A percentile compares a stretch with the other conserved stretches of the same genome.
These are phyloP conservation scores for Stenogyne calaminthoides DNA, from an alignment of 305 asterid species.

Conservation along the genomic window DNA sequence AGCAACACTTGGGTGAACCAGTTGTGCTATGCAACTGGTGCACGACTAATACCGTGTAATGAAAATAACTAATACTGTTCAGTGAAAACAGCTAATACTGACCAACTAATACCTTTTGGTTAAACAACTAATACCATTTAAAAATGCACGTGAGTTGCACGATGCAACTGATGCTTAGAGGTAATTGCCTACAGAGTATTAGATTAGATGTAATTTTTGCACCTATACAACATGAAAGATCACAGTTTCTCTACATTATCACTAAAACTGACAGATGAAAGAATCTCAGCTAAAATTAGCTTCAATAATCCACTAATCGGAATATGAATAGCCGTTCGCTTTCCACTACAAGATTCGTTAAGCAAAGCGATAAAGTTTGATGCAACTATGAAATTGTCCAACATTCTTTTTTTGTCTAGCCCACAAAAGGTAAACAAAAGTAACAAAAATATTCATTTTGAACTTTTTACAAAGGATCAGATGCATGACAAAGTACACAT, in stretches of 20 bases:
- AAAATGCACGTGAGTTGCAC: too few relatives aligned
- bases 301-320: slow-evolving; percentile 15
- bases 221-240: background rate
- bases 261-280: background rate
- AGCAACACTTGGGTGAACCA: too few relatives aligned
- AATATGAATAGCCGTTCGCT: slow-evolving; percentile 29
- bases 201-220: background rate
- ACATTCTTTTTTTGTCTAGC: slow-evolving; percentile 23
- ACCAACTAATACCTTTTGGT: too few relatives aligned
- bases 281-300: background rate
- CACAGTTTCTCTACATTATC: background rate
- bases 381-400: slow-evolving; percentile 17
- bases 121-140: too few relatives aligned
- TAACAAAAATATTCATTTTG: slow-evolving; percentile 30
- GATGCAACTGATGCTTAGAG: too few relatives aligned
- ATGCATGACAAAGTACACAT: slow-evolving; percentile 30
- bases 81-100: too few relatives aligned
- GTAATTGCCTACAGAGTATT: too few relatives aligned
- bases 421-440: slow-evolving; percentile 29
- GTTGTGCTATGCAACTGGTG: too few relatives aligned
- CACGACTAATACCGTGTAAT: too few relatives aligned
- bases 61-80: too few relatives aligned
- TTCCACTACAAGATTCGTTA: slow-evolving; percentile 36
- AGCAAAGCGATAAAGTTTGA: slow-evolving; percentile 25
- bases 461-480: slow-evolving; percentile 32